Percentiles rank a stretch among this genome's conserved stretches.
These are phyloP conservation scores for Coniferiporia weirii DNA, from an alignment of 1,284 basidiomycete genomes.

Conservation along the genomic window DNA sequence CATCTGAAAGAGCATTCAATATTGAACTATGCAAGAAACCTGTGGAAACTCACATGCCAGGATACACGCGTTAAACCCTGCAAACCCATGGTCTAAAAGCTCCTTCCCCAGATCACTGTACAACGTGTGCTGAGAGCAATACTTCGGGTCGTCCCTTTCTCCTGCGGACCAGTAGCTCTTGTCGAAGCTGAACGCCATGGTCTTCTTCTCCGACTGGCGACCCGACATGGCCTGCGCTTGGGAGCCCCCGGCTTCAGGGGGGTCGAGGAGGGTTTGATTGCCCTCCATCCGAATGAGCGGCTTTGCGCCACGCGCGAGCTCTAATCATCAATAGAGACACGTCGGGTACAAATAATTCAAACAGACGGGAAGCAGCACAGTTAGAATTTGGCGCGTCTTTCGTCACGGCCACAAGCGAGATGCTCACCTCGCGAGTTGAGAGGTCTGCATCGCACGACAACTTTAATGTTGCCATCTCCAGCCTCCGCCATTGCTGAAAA, in stretches of 20 bases:
- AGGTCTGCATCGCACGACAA: constrained; percentile 93
- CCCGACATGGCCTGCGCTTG: constrained; percentile 55
- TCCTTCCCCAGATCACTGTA: constrained; percentile 95
- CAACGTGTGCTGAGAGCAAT: constrained; percentile 90
- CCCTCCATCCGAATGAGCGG: constrained; percentile 90
- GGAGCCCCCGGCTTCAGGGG: constrained; percentile 70
- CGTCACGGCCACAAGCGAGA: neutral
- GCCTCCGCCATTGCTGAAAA: constrained; percentile 47
- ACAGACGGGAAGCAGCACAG: constrained; percentile 1
- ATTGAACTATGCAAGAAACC: constrained; percentile 6
- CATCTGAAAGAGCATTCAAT: constrained; percentile 45
- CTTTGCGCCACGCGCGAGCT: constrained; percentile 87
- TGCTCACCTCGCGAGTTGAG: constrained; percentile 85
- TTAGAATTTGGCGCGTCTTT: neutral
- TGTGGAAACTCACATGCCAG: constrained; percentile 77
- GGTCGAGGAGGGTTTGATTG: constrained; percentile 85
- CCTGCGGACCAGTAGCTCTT: constrained; percentile 96
- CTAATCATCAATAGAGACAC: constrained; percentile 38
- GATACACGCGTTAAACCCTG: constrained; percentile 97
- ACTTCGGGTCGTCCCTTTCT: constrained; percentile 77
- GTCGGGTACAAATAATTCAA: constrained; percentile 14
- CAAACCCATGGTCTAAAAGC: constrained; percentile 90
- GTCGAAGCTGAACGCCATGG: constrained; percentile 89
- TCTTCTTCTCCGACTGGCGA: constrained; percentile 82
- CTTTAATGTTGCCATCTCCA: constrained; percentile 89